A percentile compares a stretch with the other conserved stretches of the same genome.
These are phyloP conservation scores for Zanthoxylum bungeanum DNA, from an alignment of 345 rosid species.

Conservation along the genomic window DNA sequence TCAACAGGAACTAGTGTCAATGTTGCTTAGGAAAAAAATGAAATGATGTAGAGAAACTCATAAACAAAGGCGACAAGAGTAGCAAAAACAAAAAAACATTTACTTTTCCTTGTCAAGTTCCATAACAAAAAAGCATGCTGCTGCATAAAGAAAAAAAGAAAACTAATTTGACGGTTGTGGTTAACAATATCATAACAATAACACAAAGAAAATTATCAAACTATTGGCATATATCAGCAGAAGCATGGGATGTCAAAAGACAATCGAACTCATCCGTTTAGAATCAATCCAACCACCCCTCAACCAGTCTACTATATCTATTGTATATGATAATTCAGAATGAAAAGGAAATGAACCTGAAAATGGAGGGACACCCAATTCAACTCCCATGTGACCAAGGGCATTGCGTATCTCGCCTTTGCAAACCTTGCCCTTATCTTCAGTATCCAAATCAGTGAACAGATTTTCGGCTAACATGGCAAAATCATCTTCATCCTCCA, in stretches of 20 bases:
- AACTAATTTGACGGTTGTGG: background rate
- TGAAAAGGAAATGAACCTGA: constrained; percentile 42
- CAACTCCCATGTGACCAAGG: constrained; percentile 72
- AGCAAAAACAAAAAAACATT: background rate
- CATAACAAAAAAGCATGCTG: background rate
- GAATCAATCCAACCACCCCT: background rate
- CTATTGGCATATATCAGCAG: background rate
- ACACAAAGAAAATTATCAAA: background rate
- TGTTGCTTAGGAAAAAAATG: background rate
- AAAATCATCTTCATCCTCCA: constrained; percentile 94
- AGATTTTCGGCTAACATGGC: constrained; percentile 91
- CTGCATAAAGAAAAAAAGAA: background rate
- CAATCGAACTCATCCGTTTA: background rate
- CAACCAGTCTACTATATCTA: background rate
- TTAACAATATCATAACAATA: background rate
- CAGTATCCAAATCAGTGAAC: constrained; percentile 78
- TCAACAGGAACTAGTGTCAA: background rate
- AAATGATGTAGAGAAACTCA: background rate
- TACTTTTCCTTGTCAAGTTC: background rate
- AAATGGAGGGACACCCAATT: constrained; percentile 85
- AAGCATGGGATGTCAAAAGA: background rate
- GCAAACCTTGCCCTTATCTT: constrained; percentile 78
- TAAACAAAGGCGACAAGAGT: background rate
- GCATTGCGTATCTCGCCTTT: constrained; percentile 58
- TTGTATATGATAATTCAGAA: background rate